Conservation (phyloP, 202 grass and related monocot genomes). For the Setaria viridis region DNA sequence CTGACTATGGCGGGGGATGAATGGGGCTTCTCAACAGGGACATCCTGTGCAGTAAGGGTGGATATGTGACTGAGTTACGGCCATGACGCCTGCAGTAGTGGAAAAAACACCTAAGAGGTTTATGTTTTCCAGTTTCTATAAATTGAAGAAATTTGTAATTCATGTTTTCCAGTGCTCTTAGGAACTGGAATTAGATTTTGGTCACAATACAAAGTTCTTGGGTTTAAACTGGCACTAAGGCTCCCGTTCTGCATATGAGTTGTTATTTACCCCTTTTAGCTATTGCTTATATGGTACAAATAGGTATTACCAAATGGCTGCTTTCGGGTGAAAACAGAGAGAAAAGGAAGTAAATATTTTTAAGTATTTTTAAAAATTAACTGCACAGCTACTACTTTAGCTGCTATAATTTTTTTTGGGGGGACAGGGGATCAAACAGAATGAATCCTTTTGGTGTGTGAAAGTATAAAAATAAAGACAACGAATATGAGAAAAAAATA, state of each 20-base stretch:
- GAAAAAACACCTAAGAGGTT: background rate
- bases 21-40: background rate
- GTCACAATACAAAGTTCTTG: background rate
- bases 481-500: background rate
- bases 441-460: background rate
- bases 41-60: background rate
- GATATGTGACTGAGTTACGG: background rate
- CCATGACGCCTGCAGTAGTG: background rate
- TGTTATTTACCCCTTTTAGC: background rate
- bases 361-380: background rate
- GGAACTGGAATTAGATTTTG: background rate
- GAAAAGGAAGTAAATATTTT: background rate
- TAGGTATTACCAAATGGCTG: background rate
- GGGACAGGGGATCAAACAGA: background rate
- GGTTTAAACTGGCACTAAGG: background rate
- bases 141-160: background rate
- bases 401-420: background rate
- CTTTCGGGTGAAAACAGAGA: background rate
- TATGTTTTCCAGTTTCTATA: background rate
- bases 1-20: background rate
- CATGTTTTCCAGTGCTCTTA: background rate
- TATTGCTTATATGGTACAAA: background rate
- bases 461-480: background rate
- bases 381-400: background rate
- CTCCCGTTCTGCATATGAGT: background rate